Evolutionary conservation across 2,329 filamentous ascomycete species (phyloP), one percentile per base, ranked within the genome.

Genomic region (Colletotrichum sp.): DNA sequence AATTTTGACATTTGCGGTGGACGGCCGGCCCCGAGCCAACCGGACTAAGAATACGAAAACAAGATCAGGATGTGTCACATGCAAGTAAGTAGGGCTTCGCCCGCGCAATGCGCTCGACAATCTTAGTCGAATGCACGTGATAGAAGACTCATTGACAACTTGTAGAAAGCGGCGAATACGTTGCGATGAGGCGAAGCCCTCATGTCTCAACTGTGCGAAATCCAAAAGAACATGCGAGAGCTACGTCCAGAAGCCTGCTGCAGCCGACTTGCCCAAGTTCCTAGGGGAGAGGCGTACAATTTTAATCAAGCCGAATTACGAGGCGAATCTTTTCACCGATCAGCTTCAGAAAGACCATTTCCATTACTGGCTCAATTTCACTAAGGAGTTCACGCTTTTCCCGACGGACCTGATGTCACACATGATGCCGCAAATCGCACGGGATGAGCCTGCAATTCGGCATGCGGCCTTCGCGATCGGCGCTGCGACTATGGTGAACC

Each of bases 381-480:
- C 52, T 2, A 64, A 64, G 10, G 48, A 74, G 16, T 76, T 66
- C 4, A 65, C 70, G 4, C 32, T 76, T 18, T 76, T 76, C 12
- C 74, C 74, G 12, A 59, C 65, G 0, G 66, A 70, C 4, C 70
- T 76, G 15, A 57, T 69, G 59, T 64, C 71, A 2, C 57, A 76
- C 18, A 8, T 75, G 22, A 84, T 77, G 18, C 77, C 73, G 2
- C 77, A 75, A 48, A 70, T 77, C 13, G 75, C 77, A 12, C 71
- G 77, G 4, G 57, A 67, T 2, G 75, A 78, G 18, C 63, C 68
- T 4, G 83, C 83, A 0, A 77, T 87, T 7, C 80, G 85, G 18
- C 85, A 84, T 64, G 85, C 82, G 5, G 85, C 85, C 69, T 85
- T 87, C 81, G 85, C 85, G 6, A 81, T 87, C 8, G 85, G 85